These are phyloP conservation scores for Globisporangium mamillatum DNA, from an alignment of 352 stramenopile species.

Conservation along the genomic window DNA sequence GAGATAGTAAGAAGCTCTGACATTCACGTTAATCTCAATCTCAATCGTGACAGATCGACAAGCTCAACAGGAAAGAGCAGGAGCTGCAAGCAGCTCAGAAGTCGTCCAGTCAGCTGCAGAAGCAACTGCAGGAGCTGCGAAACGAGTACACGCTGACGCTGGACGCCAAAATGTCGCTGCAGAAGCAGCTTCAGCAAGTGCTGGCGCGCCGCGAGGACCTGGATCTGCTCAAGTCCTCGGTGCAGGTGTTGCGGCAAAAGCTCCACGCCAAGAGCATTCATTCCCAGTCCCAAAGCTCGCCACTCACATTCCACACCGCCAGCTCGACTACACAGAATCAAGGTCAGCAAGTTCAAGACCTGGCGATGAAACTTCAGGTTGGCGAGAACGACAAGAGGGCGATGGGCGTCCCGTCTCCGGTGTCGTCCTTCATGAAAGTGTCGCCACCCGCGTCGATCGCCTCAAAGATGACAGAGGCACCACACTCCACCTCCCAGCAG, in stretches of 20 bases:
- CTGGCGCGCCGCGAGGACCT: slow-evolving; percentile 57
- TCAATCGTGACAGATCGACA: slow-evolving; percentile 51
- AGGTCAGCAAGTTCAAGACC: background rate
- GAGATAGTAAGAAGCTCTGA: background rate
- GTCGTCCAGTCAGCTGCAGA: slow-evolving; percentile 26
- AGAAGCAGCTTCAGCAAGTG: slow-evolving; percentile 67
- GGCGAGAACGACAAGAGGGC: slow-evolving; percentile 3
- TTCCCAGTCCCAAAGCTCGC: background rate
- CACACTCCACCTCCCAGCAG: slow-evolving; percentile 16
- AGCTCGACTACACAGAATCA: background rate
- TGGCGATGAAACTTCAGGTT: background rate
- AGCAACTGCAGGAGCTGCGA: slow-evolving; percentile 43
- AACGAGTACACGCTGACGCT: slow-evolving; percentile 34
- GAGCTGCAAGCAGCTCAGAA: slow-evolving; percentile 35
- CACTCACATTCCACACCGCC: background rate
- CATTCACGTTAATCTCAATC: background rate
- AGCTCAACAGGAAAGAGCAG: slow-evolving; percentile 41
- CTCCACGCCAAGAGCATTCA: slow-evolving; percentile 5
- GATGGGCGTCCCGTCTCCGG: background rate
- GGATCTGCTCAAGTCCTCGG: slow-evolving; percentile 57
- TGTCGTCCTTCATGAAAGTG: slow-evolving; percentile 24
- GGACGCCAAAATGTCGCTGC: slow-evolving; percentile 47
- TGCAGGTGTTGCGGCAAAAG: slow-evolving; percentile 41
- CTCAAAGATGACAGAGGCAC: slow-evolving; percentile 50
- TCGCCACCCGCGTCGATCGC: slow-evolving; percentile 31